Evolutionary conservation across 2,329 filamentous ascomycete genomes (phyloP), one percentile per base, ranked within the genome.

Genomic region (Dactylella cylindrospora): DNA sequence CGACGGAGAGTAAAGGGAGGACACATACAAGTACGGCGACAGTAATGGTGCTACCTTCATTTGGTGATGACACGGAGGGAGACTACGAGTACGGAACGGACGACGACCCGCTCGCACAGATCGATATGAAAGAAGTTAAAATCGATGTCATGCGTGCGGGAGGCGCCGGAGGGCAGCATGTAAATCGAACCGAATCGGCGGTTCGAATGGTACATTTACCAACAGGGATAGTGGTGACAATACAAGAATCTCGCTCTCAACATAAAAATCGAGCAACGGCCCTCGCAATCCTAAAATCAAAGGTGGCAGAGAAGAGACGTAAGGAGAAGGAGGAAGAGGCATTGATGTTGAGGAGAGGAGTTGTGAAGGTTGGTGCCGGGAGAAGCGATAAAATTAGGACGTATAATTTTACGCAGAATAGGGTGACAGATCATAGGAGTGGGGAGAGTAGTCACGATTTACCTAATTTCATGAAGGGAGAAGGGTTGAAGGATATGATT

Each of bases 131-230:
- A 62, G 91, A 98, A 59, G 89, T 98, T 19, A 80, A 80, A 45
- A 78, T 82, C 15, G 93, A 98, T 71, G 88, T 90, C 62, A 95
- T 97, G 90, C 81, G 90, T 12, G 90, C 93, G 0, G 79, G 88
- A 38, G 93, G 93, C 60, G 91, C 93, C 0, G 93, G 93, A 25
- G 93, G 93, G 0, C 93, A 98, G 76, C 93, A 98, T 74, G 93
- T 98, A 71, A 98, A 98, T 76, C 96, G 91, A 73, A 98, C 93
- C 0, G 93, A 98, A 75, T 95, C 89, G 23, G 93, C 93, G 2
- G 88, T 98, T 64, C 85, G 93, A 7, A 78, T 98, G 69, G 97
- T 90, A 1, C 93, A 98, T 75, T 74, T 86, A 5, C 93, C 93
- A 1, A 95, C 90, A 0, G 87, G 86, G 36, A 93, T 84, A 0